Base-by-base conservation (phyloP, 1,284 basidiomycete species). In the Takashimella koratensis region DNA sequence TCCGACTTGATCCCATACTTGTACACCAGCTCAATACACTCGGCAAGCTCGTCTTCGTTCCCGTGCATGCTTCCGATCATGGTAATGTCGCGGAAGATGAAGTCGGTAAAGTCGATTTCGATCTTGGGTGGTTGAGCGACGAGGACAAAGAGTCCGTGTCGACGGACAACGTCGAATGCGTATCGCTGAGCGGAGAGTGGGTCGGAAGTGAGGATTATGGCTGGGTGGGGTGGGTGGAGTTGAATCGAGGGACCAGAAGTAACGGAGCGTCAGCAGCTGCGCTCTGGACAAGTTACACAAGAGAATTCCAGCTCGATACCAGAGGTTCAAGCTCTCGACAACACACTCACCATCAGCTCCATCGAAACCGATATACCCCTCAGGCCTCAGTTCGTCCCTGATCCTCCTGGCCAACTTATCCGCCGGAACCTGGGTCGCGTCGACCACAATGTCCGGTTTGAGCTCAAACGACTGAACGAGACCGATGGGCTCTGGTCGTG, bases 61-160 rank as follows among this genome's bases (percentile, higher is more conserved):
- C 65, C 65, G 44, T 66, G 60, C 43, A 62, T 36, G 22, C 54
- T 58, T 4, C 61, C 63, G 3, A 57, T 50, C 2, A 66, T 24
- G 3, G 57, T 62, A 5, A 65, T 16, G 24, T 64, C 57, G 36
- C 49, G 46, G 47, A 63, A 61, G 39, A 66, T 63, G 53, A 66
- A 57, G n/a, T 60, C 57, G 4, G 36, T 42, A 47, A 56, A 57
- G 4, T 60, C 25, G 41, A 63, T 57, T 21, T 54, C 43, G 43
- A 61, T 23, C 42, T 61, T 51, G 4, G 54, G 57, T 1, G 61
- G 61, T 49, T 56, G 58, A 22, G 60, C 54, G 16, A 61, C 53
- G 12, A 63, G 11, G 43, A 65, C 52, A 13, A 65, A 21, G 1
- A 48, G 52, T n/a, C 59, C 60, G 44, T 65, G 63, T 41, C 45